Conservation (phyloP, 2,329 filamentous ascomycete genomes). For the Diplodia scrobiculata region DNA sequence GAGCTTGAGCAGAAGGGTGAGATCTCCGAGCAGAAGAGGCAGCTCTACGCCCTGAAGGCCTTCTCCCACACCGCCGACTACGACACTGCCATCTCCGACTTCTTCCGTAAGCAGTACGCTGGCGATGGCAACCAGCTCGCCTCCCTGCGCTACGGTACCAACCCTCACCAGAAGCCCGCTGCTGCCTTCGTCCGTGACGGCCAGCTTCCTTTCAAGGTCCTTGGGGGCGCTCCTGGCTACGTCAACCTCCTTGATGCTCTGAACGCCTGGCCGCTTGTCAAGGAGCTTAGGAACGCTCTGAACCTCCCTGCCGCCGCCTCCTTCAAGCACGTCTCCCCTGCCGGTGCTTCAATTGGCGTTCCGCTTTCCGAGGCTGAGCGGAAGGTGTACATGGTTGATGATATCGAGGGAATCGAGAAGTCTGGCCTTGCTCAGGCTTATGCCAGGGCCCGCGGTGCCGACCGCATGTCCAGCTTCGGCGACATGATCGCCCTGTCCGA, state of each 20-base stretch:
- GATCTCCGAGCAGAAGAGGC: slow-evolving; percentile 80
- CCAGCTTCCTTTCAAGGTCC: slow-evolving; percentile 89
- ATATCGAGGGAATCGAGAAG: slow-evolving; percentile 83
- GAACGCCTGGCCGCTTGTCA: slow-evolving; percentile 95
- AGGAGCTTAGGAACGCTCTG: slow-evolving; percentile 89
- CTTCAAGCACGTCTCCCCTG: slow-evolving; percentile 97
- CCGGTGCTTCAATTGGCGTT: slow-evolving; percentile 90
- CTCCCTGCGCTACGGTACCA: slow-evolving; percentile 88
- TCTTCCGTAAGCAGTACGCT: slow-evolving; percentile 97
- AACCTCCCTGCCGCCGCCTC: slow-evolving; percentile 88
- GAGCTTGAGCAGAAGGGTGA: slow-evolving; percentile 81
- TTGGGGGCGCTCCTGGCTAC: slow-evolving; percentile 87
- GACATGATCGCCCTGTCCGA: slow-evolving; percentile 94
- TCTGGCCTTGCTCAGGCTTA: slow-evolving; percentile 92
- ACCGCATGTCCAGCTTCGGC: slow-evolving; percentile 98
- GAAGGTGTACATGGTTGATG: slow-evolving; percentile 98
- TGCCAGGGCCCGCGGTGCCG: slow-evolving; percentile 88
- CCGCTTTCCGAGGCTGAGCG: slow-evolving; percentile 83
- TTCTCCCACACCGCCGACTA: slow-evolving; percentile 99
- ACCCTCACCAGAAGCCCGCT: slow-evolving; percentile 97
- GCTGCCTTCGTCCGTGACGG: slow-evolving; percentile 74
- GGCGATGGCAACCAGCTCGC: slow-evolving; percentile 80
- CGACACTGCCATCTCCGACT: slow-evolving; percentile 89
- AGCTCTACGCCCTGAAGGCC: slow-evolving; percentile 91
- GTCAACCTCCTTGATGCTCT: slow-evolving; percentile 96